phyloP scores from a whole-genome alignment of 2,329 filamentous ascomycete genomes.

The Penicillium digitatum region DNA sequence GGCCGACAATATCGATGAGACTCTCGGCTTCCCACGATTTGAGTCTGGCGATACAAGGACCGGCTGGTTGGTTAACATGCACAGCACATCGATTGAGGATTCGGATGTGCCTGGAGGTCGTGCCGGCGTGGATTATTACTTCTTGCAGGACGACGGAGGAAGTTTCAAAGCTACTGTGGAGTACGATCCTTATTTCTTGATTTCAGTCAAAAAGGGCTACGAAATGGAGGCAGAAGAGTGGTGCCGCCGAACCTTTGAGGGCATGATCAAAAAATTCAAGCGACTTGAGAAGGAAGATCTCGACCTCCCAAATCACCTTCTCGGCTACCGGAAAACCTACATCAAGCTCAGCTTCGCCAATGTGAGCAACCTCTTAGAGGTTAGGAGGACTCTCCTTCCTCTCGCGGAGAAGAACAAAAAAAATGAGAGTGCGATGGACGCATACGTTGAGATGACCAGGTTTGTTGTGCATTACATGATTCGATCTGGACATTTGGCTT shows the following conservation, averaged over 20 bases:
- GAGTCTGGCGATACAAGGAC: slow-evolving; percentile 80
- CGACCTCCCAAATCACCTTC: slow-evolving; percentile 88
- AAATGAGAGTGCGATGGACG: slow-evolving; percentile 94
- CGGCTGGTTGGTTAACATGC: slow-evolving; percentile 95
- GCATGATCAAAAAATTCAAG: slow-evolving; percentile 72
- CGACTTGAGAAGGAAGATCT: slow-evolving; percentile 89
- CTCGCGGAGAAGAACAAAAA: slow-evolving; percentile 96
- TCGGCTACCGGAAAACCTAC: slow-evolving; percentile 86
- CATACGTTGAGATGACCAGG: slow-evolving; percentile 93
- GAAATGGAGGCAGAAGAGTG: slow-evolving; percentile 97
- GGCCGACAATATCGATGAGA: slow-evolving; percentile 86
- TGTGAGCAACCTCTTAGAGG: slow-evolving; percentile 78
- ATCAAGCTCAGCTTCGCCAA: slow-evolving; percentile 84
- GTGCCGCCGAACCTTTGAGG: slow-evolving; percentile 73
- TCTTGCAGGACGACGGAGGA: slow-evolving; percentile 80
- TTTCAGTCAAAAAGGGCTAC: slow-evolving; percentile 80
- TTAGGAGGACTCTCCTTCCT: slow-evolving; percentile 77
- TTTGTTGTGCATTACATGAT: slow-evolving; percentile 33
- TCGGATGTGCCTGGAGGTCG: slow-evolving; percentile 77
- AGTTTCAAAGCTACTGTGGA: slow-evolving; percentile 96
- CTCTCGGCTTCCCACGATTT: slow-evolving; percentile 88
- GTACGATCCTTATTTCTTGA: slow-evolving; percentile 93
- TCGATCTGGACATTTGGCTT: slow-evolving; percentile 11
- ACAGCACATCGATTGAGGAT: slow-evolving; percentile 82
- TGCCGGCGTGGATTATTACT: slow-evolving; percentile 93